phyloP scores from a whole-genome alignment of 352 stramenopile species.

The Pythium brachiatum region DNA sequence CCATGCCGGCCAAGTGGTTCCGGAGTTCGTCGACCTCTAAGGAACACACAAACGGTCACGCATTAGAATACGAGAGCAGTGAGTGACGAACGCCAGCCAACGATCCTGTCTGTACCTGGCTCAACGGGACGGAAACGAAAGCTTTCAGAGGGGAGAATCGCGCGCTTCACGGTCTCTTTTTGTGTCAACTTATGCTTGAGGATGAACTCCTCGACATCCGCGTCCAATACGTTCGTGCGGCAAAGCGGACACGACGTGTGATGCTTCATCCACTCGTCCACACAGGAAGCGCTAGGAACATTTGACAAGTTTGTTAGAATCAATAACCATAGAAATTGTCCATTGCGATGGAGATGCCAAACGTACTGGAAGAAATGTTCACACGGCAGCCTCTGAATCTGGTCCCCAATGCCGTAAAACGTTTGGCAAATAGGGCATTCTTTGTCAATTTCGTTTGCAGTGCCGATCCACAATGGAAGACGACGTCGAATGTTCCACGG shows the following conservation, averaged over 20 bases:
- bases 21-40: constrained; percentile 27
- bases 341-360: no score
- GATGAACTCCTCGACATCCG: constrained; percentile 32
- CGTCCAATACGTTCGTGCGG: constrained; percentile 69
- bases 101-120: constrained; percentile 53
- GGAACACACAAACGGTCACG: background rate
- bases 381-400: constrained; percentile 80
- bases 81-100: no score
- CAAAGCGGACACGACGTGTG: constrained; percentile 85
- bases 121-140: constrained; percentile 70
- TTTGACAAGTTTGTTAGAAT: no score
- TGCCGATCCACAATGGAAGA: constrained; percentile 70
- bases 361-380: constrained; percentile 88
- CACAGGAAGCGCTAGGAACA: constrained; percentile 65
- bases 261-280: constrained; percentile 85
- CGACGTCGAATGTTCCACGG: constrained; percentile 80
- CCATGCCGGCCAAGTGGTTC: constrained; percentile 14
- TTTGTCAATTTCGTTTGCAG: constrained; percentile 79
- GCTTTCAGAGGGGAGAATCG: constrained; percentile 67
- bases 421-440: constrained; percentile 87
- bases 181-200: constrained; percentile 82
- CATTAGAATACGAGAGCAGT: no score
- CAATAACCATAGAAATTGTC: no score
- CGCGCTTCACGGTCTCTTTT: constrained; percentile 67
- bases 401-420: constrained; percentile 77